Evolutionary conservation across 2,329 filamentous ascomycete genomes (phyloP), one percentile per base, ranked within the genome.

Genomic region (Ceratocystiopsis sp.): DNA sequence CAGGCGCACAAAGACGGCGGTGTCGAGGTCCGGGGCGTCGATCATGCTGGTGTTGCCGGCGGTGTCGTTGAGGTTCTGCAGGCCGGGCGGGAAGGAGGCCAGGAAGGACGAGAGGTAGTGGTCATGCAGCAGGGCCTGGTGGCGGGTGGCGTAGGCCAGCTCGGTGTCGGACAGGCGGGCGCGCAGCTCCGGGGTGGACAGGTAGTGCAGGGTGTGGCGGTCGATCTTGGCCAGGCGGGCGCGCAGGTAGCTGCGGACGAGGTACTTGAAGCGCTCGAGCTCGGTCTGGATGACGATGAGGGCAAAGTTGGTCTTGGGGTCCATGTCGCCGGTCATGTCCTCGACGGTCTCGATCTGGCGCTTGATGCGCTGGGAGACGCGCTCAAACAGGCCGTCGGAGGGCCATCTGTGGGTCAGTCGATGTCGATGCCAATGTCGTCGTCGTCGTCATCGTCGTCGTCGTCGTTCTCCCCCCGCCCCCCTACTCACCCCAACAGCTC

Each of bases 241-340:
- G 42, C 93, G 73, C 44, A 98, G 62, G 50, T 89, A 80, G 50
- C 82, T 81, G 47, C 91, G 73, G 16, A 96, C 73, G 18, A 98
- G 69, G 56, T 86, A 98, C 63, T 94, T 94, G 62, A 84, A 93
- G 38, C 91, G 72, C 59, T 95, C 87, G 43, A 98, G 73, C 63
- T 98, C 91, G 8, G 93, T 96, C 66, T 98, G 91, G 43, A 95
- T 78, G 48, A 98, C 81, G 40, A 95, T 94, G 55, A 96, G 78
- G 48, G 78, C 77, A 59, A 98, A 94, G 59, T 94, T 96, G 50
- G 84, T 80, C 60, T 83, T 86, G 39, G 87, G 82, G 55, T 93
- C 86, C 75, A 87, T 81, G 55, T 83, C 78, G 48, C 81, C 82
- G 13, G 82, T 89, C 69, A 87, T 73, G 45, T 61, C 59, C 49